Evolutionary conservation across 2,329 filamentous ascomycete genomes (phyloP).

Genomic region (Cladophialophora immunda): DNA sequence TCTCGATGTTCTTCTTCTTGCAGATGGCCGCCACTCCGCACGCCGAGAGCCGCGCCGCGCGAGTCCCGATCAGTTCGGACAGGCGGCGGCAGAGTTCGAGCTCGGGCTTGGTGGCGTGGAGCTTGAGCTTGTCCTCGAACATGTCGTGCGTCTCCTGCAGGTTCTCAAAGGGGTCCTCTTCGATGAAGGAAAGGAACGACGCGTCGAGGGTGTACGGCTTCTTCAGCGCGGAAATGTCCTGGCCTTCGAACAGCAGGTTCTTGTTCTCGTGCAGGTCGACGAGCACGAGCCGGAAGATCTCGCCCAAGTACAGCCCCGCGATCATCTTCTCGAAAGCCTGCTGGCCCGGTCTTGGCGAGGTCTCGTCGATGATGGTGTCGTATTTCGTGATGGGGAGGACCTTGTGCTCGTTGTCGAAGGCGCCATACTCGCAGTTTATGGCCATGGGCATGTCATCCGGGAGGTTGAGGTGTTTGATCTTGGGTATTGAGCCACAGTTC

Average conservation of each 20-base stretch:
- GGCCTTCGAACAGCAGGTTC: conserved; percentile 80
- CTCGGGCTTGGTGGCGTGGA: conserved; percentile 77
- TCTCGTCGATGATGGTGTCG: conserved; percentile 86
- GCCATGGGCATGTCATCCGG: conserved; percentile 85
- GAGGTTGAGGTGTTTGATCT: conserved; percentile 90
- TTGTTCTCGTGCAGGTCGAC: conserved; percentile 84
- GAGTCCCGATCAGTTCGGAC: conserved; percentile 92
- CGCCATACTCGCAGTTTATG: conserved; percentile 98
- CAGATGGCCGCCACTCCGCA: conserved; percentile 96
- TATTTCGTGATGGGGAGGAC: conserved; percentile 86
- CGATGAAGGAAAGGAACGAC: conserved; percentile 90
- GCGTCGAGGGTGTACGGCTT: conserved; percentile 91
- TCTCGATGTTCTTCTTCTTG: conserved; percentile 90
- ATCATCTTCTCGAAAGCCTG: conserved; percentile 99
- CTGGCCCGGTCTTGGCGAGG: conserved; percentile 90
- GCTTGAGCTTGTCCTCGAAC: conserved; percentile 77
- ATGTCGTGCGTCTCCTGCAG: conserved; percentile 86
- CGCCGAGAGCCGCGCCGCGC: conserved; percentile 88
- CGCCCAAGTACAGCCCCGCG: conserved; percentile 90
- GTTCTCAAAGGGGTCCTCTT: conserved; percentile 97
- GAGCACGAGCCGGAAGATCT: conserved; percentile 89
- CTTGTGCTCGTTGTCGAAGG: conserved; percentile 92
- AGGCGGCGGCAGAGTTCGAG: conserved; percentile 88
- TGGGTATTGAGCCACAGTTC: conserved; percentile 86
- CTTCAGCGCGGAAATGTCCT: conserved; percentile 81